Conservation (phyloP, 768 basidiomycete genomes). For the Russula brevipes region DNA sequence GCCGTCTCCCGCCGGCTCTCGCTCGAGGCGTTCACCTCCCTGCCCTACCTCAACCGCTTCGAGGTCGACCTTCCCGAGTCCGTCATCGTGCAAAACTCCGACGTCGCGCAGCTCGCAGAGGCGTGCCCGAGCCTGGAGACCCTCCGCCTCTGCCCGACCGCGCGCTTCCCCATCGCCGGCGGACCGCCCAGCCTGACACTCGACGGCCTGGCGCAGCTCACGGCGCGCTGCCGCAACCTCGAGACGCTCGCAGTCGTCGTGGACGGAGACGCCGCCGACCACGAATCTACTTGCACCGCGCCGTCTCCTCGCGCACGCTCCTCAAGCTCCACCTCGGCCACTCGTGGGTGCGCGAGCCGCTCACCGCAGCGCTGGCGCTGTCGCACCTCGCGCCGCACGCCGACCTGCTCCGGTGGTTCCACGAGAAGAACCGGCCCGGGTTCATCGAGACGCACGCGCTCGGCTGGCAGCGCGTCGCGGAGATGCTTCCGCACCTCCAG, state of each 20-base stretch:
- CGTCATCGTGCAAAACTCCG: constrained; percentile 54
- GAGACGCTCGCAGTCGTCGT: constrained; percentile 64
- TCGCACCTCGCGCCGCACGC: constrained; percentile 73
- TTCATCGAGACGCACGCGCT: constrained; percentile 61
- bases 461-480: constrained; percentile 63
- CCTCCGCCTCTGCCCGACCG: constrained; percentile 61
- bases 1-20: constrained; percentile 56
- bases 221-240: constrained; percentile 52
- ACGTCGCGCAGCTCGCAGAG: constrained; percentile 52
- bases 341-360: constrained; percentile 65
- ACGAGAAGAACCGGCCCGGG: constrained; percentile 69
- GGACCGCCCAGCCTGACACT: constrained; percentile 56
- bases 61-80: constrained; percentile 80
- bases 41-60: constrained; percentile 54
- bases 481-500: constrained; percentile 70
- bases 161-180: constrained; percentile 52
- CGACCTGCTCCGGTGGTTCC: constrained; percentile 69
- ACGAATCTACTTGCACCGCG: constrained; percentile 43
- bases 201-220: constrained; percentile 56
- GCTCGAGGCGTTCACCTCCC: constrained; percentile 49
- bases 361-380: constrained; percentile 63
- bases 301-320: constrained; percentile 58
- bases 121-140: constrained; percentile 66
- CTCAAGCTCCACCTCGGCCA: constrained; percentile 71
- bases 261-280: constrained; percentile 46